These are phyloP conservation scores for Brettanomyces bruxellensis DNA, from an alignment of 805 yeast species.

Conservation along the genomic window DNA sequence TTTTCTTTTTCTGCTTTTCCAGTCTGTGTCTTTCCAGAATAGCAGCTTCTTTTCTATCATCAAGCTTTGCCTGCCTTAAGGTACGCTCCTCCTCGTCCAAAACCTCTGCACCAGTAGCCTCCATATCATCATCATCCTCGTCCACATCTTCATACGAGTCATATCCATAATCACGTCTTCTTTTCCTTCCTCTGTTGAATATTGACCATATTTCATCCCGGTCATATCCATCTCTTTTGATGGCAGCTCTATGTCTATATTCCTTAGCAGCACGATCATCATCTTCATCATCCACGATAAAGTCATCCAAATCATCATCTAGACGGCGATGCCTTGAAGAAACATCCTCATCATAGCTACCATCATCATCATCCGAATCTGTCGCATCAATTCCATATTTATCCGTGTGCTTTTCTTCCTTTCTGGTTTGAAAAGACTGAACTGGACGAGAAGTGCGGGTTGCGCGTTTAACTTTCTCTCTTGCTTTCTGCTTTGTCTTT, in stretches of 20 bases:
- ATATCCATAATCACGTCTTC: conserved; percentile 22
- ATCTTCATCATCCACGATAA: conserved; percentile 29
- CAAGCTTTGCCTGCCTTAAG: conserved; percentile 56
- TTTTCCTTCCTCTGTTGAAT: conserved; percentile 53
- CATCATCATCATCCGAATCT: conserved; percentile 26
- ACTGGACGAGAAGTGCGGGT: not conserved
- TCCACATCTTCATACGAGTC: conserved; percentile 17
- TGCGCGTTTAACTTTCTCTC: not conserved
- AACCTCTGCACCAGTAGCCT: conserved; percentile 87
- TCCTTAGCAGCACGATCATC: conserved; percentile 28
- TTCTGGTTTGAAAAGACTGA: conserved; percentile 22
- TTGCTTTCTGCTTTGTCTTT: not conserved
- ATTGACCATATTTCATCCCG: conserved; percentile 86
- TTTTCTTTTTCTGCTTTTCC: conserved; percentile 32
- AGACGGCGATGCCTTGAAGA: conserved; percentile 1
- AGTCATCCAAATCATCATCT: conserved; percentile 32
- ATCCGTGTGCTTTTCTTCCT: conserved; percentile 12
- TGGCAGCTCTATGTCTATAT: conserved; percentile 9
- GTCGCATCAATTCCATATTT: conserved; percentile 23
- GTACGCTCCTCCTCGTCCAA: conserved; percentile 74
- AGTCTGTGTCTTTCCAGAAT: conserved; percentile 41
- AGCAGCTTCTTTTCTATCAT: conserved; percentile 65
- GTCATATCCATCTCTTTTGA: conserved; percentile 44
- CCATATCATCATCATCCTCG: conserved; percentile 70
- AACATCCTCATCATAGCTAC: conserved; percentile 11